phyloP scores from a whole-genome alignment of 192 early-diverging fungal species.

The Jimgerdemannia lactiflua region DNA sequence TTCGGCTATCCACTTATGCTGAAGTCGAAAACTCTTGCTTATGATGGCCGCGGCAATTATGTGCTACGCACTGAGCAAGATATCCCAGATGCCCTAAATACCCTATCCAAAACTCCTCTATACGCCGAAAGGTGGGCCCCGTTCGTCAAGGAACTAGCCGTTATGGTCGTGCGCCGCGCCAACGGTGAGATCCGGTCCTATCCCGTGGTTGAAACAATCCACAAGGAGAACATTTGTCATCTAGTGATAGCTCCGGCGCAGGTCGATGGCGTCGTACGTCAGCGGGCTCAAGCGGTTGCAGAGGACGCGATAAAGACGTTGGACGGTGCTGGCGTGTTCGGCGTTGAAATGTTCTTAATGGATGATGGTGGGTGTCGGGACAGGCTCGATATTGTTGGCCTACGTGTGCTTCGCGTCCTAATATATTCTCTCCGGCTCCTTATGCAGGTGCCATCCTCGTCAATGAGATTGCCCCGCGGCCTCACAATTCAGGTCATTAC shows the following conservation, averaged over 20 bases:
- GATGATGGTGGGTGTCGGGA: conserved; percentile 54
- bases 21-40: conserved; percentile 91
- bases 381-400: conserved; percentile 1
- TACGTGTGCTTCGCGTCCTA: not conserved
- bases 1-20: conserved; percentile 97
- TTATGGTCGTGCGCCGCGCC: conserved; percentile 91
- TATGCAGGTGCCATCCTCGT: conserved; percentile 68
- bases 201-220: conserved; percentile 96
- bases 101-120: conserved; percentile 65
- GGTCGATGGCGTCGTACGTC: conserved; percentile 76
- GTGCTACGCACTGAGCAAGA: conserved; percentile 76
- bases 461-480: conserved; percentile 98
- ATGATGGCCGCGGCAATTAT: conserved; percentile 95
- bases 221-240: conserved; percentile 96
- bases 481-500: conserved; percentile 99
- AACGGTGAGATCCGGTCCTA: conserved; percentile 79
- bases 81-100: conserved; percentile 53
- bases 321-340: conserved; percentile 90
- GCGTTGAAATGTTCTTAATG: conserved; percentile 97
- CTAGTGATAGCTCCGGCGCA: conserved; percentile 96
- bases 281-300: conserved; percentile 76
- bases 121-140: conserved; percentile 96
- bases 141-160: conserved; percentile 92
- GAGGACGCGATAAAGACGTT: conserved; percentile 78
- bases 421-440: not conserved